A percentile compares a stretch with the other conserved stretches of the same genome.
Conservation (phyloP, 1,139 yeast genomes). For the Nematodospora anomalae region DNA sequence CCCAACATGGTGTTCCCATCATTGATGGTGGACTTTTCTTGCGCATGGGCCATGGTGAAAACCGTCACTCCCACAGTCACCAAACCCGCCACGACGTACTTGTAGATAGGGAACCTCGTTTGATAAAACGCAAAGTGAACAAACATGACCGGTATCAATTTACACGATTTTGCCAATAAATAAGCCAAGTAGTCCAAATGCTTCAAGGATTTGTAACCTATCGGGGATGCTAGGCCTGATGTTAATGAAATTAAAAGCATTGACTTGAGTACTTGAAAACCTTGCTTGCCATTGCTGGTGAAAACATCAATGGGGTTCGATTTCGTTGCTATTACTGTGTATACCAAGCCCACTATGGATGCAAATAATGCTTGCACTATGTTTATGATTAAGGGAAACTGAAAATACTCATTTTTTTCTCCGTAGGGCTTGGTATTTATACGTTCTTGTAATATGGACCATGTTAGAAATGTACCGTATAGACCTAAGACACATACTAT, state of each 20-base stretch:
- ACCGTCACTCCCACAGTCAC: constrained; percentile 82
- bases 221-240: constrained; percentile 79
- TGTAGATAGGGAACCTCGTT: constrained; percentile 69
- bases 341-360: constrained; percentile 61
- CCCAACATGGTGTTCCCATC: constrained; percentile 57
- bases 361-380: constrained; percentile 75
- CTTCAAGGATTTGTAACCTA: constrained; percentile 70
- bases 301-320: constrained; percentile 32
- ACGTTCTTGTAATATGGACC: constrained; percentile 92
- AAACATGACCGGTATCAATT: constrained; percentile 86
- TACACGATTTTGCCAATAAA: constrained; percentile 88
- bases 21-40: constrained; percentile 22
- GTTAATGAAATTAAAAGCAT: constrained; percentile 70
- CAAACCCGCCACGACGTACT: constrained; percentile 69
- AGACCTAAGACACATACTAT: constrained; percentile 67
- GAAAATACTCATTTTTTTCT: constrained; percentile 44
- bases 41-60: constrained; percentile 57
- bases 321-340: constrained; percentile 42
- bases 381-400: constrained; percentile 76
- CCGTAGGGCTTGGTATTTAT: constrained; percentile 80
- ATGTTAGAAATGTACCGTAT: constrained; percentile 78
- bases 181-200: constrained; percentile 87
- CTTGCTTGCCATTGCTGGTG: constrained; percentile 25
- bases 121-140: constrained; percentile 76
- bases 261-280: constrained; percentile 30